Percentiles rank a stretch among this genome's conserved stretches.
Evolutionary conservation across 345 rosid genomes (phyloP).

Genomic region (Conringia planisiliqua): DNA sequence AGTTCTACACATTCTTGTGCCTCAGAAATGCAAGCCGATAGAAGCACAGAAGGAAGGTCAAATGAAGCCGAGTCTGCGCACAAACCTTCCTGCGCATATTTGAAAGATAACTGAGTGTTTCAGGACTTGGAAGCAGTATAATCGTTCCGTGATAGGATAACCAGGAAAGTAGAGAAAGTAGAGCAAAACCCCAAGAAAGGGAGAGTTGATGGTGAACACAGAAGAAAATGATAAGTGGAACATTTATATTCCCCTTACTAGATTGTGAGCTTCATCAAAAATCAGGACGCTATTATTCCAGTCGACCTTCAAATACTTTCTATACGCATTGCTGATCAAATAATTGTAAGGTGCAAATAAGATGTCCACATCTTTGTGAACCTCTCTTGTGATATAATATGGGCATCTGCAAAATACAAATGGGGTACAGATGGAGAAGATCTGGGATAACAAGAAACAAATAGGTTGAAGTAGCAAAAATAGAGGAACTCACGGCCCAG

Average conservation of each 20-base stretch:
- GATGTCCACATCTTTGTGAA: constrained; percentile 84
- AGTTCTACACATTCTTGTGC: constrained; percentile 81
- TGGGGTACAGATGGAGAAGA: constrained; percentile 1
- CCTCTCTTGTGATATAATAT: constrained; percentile 75
- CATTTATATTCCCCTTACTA: constrained; percentile 50
- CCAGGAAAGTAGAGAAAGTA: background rate
- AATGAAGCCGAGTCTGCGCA: constrained; percentile 97
- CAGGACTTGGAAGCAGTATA: background rate
- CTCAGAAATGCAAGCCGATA: constrained; percentile 87
- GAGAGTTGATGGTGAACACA: background rate
- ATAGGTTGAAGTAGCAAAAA: constrained; percentile 7
- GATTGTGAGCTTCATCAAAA: constrained; percentile 97
- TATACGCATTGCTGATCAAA: constrained; percentile 67
- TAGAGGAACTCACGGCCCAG: constrained; percentile 64
- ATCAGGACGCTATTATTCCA: constrained; percentile 73
- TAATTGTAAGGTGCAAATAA: constrained; percentile 92
- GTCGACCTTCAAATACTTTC: constrained; percentile 58
- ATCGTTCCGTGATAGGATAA: background rate
- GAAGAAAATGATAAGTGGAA: background rate
- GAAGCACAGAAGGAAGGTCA: constrained; percentile 73
- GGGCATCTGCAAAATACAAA: constrained; percentile 66
- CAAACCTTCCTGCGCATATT: constrained; percentile 68
- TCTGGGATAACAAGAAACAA: background rate
- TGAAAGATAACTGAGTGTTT: constrained; percentile 2
- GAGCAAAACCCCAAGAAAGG: background rate